These are phyloP conservation scores for Lactarius psammicola DNA, from an alignment of 768 basidiomycete species.

Conservation along the genomic window DNA sequence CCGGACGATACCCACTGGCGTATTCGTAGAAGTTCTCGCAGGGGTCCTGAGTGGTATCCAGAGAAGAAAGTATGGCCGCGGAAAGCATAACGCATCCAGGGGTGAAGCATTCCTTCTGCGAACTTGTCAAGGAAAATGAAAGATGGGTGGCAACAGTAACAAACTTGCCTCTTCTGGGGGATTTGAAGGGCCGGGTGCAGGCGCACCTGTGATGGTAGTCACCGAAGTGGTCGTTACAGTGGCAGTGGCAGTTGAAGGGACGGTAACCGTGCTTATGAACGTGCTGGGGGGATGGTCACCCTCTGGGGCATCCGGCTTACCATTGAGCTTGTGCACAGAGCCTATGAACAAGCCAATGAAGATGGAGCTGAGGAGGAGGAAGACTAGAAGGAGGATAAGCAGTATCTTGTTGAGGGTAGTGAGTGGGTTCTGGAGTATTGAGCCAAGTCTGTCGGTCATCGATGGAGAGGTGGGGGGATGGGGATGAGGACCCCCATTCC, in stretches of 20 bases:
- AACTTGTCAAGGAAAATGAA: slow-evolving; percentile 8
- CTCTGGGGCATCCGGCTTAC: slow-evolving; percentile 43
- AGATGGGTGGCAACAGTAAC: background rate
- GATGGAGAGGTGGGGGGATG: slow-evolving; percentile 35
- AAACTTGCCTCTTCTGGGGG: slow-evolving; percentile 45
- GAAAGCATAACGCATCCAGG: slow-evolving; percentile 80
- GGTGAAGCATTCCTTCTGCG: slow-evolving; percentile 67
- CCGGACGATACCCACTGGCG: slow-evolving; percentile 61
- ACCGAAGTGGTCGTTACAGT: slow-evolving; percentile 41
- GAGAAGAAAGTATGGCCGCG: slow-evolving; percentile 72
- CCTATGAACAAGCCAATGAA: slow-evolving; percentile 95
- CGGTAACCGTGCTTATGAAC: slow-evolving; percentile 41
- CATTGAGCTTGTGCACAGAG: slow-evolving; percentile 70
- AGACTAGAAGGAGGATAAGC: slow-evolving; percentile 65
- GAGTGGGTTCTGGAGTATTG: slow-evolving; percentile 70
- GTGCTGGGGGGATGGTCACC: slow-evolving; percentile 42
- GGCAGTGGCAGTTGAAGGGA: slow-evolving; percentile 38
- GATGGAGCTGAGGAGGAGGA: slow-evolving; percentile 80
- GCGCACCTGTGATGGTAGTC: slow-evolving; percentile 34
- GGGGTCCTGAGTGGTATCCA: slow-evolving; percentile 84
- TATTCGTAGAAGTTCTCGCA: slow-evolving; percentile 96
- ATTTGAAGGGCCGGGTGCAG: slow-evolving; percentile 39
- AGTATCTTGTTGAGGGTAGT: slow-evolving; percentile 83
- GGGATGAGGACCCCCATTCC: slow-evolving; percentile 37
- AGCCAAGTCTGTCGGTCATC: slow-evolving; percentile 49